A percentile compares a stretch with the other conserved stretches of the same genome.
Evolutionary conservation across 129 eudicot genomes (phyloP).

Genomic region (Mikania micrantha): DNA sequence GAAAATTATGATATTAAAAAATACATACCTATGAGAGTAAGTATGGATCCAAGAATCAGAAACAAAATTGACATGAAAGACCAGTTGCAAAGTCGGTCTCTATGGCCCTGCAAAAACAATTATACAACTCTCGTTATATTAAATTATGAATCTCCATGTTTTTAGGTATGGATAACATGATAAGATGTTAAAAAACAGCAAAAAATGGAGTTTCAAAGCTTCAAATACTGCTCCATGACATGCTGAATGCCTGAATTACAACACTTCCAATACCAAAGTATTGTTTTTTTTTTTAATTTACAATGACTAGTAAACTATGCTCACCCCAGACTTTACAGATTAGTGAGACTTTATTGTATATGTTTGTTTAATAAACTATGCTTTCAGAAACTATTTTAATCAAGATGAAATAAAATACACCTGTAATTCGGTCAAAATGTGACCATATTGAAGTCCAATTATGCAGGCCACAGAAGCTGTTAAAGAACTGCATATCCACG

Average conservation of each 20-base stretch:
- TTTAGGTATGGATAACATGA: conserved; percentile 4
- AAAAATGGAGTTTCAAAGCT: background rate
- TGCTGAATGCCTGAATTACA: background rate
- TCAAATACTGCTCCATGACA: background rate
- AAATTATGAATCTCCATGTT: background rate
- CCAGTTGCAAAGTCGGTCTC: conserved; percentile 59
- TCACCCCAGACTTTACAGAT: too few species aligned
- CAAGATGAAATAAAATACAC: conserved; percentile 22
- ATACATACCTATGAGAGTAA: conserved; percentile 50
- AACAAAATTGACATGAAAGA: conserved; percentile 36
- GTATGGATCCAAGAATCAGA: conserved; percentile 46
- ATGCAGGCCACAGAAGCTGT: conserved; percentile 64
- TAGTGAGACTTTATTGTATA: too few species aligned
- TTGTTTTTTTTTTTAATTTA: background rate
- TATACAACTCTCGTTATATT: background rate
- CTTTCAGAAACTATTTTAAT: conserved; percentile 1
- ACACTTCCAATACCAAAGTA: background rate
- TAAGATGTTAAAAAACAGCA: conserved; percentile 5
- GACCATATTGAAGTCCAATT: conserved; percentile 77
- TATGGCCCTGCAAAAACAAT: conserved; percentile 49
- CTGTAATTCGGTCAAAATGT: conserved; percentile 52
- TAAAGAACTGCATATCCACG: conserved; percentile 43
- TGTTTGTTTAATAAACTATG: background rate
- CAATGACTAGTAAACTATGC: background rate
- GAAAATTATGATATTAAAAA: background rate